Percentiles rank a stretch among this genome's conserved stretches.
These are phyloP conservation scores for Leccinellum luteum DNA, from an alignment of 768 basidiomycete species.

Conservation along the genomic window DNA sequence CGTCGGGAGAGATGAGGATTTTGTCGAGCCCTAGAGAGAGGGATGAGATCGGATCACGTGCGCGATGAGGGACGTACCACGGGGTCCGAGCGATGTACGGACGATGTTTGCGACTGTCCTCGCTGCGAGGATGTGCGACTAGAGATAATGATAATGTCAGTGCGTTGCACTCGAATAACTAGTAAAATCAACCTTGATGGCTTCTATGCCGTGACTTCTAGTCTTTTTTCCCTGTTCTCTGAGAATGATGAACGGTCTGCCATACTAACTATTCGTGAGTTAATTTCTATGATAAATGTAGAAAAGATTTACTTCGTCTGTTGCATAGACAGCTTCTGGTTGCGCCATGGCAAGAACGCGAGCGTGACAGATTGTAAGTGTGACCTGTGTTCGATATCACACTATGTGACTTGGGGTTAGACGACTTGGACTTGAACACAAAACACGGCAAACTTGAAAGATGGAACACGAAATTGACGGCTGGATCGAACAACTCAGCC, in stretches of 20 bases:
- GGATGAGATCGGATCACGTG: constrained; percentile 11
- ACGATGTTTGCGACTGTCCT: constrained; percentile 92
- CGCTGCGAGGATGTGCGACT: constrained; percentile 96
- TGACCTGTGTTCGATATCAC: constrained; percentile 29
- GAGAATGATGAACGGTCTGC: constrained; percentile 96
- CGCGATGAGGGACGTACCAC: constrained; percentile 53
- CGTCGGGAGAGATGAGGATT: constrained; percentile 93
- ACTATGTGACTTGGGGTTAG: constrained; percentile 26
- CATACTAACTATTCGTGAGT: constrained; percentile 57
- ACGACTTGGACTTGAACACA: constrained; percentile 15
- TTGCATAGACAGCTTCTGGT: constrained; percentile 75
- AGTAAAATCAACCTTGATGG: constrained; percentile 83
- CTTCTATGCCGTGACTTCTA: constrained; percentile 86
- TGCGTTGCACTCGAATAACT: background rate
- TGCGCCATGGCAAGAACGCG: constrained; percentile 9
- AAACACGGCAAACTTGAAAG: constrained; percentile 2
- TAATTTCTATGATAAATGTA: background rate
- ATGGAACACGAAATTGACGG: constrained; percentile 82
- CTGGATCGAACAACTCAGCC: constrained; percentile 95
- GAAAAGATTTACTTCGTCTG: constrained; percentile 66
- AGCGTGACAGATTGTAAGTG: constrained; percentile 29
- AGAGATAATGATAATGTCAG: constrained; percentile 7
- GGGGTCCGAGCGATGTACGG: constrained; percentile 90
- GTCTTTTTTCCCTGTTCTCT: constrained; percentile 93
- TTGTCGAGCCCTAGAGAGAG: constrained; percentile 76